phyloP scores from a whole-genome alignment of 2,329 filamentous ascomycete genomes.

The Hymenoscyphus scutula region DNA sequence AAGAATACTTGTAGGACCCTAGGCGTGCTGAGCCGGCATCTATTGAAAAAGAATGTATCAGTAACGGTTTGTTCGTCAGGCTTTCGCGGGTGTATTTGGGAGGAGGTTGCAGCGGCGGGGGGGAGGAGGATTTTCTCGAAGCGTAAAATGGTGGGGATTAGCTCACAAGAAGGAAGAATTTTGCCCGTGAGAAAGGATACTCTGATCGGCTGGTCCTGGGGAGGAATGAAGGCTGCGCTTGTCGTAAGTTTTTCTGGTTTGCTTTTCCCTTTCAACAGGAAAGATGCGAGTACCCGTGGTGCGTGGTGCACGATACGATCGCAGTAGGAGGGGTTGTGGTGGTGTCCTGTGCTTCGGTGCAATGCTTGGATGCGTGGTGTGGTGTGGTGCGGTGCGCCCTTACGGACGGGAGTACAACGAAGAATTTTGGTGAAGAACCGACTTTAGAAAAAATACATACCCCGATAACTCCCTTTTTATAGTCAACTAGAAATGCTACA shows the following conservation, averaged over 20 bases:
- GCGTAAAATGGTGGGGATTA: constrained; percentile 1
- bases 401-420: too few species aligned
- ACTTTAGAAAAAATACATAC: not conserved
- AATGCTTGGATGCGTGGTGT: not conserved
- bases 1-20: constrained; percentile 35
- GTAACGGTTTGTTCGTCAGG: constrained; percentile 11
- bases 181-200: not conserved
- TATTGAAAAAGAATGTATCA: constrained; percentile 22
- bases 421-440: not conserved
- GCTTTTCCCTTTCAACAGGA: not conserved
- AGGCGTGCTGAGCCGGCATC: constrained; percentile 31
- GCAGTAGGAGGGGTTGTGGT: not conserved
- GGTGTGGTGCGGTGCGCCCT: not conserved
- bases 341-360: too few species aligned
- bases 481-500: not conserved
- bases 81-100: not conserved
- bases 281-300: not conserved
- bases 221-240: not conserved
- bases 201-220: not conserved
- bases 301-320: not conserved
- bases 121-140: not conserved
- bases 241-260: constrained; percentile 1
- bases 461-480: too few species aligned
- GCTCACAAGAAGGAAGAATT: constrained; percentile 1
- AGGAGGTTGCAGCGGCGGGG: constrained; percentile 1